These are phyloP conservation scores for Cladorrhinum sp. DNA, from an alignment of 2,329 filamentous ascomycete genomes.

Conservation along the genomic window DNA sequence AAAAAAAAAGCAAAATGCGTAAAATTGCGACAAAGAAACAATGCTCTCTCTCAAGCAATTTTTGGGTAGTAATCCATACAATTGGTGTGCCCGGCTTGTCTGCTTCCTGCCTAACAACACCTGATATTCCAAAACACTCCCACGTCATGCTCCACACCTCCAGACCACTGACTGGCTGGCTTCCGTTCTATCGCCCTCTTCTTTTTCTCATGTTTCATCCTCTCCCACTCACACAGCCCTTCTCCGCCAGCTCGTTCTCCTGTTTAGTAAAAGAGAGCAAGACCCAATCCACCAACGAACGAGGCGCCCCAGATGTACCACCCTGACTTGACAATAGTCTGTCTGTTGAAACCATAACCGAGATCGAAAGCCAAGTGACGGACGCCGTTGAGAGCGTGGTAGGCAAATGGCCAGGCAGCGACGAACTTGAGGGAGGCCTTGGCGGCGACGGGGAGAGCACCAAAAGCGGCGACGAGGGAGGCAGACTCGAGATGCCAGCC, in stretches of 20 bases:
- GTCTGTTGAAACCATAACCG: constrained; percentile 47
- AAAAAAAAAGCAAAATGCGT: too few species aligned
- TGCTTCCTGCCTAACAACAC: neutral
- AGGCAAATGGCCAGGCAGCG: constrained; percentile 58
- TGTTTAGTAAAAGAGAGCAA: constrained; percentile 43
- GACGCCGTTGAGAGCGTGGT: constrained; percentile 55
- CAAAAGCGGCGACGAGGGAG: constrained; percentile 59
- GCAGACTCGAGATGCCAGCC: constrained; percentile 61
- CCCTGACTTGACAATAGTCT: constrained; percentile 45
- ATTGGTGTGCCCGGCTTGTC: constrained; percentile 12
- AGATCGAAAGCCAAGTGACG: constrained; percentile 55
- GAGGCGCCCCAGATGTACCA: constrained; percentile 47
- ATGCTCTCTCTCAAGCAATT: constrained; percentile 5
- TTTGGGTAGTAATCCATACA: constrained; percentile 16
- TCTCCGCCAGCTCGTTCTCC: neutral
- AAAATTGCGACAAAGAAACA: constrained; percentile 22
- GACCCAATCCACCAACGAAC: constrained; percentile 42
- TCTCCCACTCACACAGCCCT: neutral
- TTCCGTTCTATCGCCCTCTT: constrained; percentile 4
- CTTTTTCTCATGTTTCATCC: neutral
- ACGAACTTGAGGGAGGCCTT: constrained; percentile 58
- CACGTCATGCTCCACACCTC: neutral
- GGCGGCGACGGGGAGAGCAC: constrained; percentile 54
- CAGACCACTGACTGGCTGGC: neutral
- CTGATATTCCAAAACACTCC: neutral